A percentile compares a stretch with the other conserved stretches of the same genome.
phyloP scores from a whole-genome alignment of 208 protist species.

The Trypanosoma conorhini region DNA sequence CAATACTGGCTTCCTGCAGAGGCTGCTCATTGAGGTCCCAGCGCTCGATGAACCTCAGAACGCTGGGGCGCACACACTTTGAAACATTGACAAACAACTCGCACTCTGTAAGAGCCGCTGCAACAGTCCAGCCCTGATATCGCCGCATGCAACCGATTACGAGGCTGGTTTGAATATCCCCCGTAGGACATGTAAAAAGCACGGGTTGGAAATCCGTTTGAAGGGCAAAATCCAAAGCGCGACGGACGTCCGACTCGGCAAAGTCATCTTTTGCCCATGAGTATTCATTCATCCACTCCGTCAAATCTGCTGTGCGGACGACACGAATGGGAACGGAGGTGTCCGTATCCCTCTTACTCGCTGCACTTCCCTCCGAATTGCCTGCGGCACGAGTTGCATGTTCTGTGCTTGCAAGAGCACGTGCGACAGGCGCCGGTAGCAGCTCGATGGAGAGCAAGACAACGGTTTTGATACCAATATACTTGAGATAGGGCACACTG shows the following conservation, averaged over 20 bases:
- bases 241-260: slow-evolving; percentile 60
- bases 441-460: slow-evolving; percentile 83
- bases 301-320: slow-evolving; percentile 56
- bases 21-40: slow-evolving; percentile 65
- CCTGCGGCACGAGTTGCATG: neutral
- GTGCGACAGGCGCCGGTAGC: slow-evolving; percentile 53
- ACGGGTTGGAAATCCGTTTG: slow-evolving; percentile 86
- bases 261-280: slow-evolving; percentile 67
- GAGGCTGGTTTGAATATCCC: slow-evolving; percentile 86
- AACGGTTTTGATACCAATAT: slow-evolving; percentile 79
- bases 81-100: slow-evolving; percentile 69
- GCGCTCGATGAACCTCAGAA: slow-evolving; percentile 66
- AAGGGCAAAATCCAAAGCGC: slow-evolving; percentile 80
- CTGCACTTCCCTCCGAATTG: neutral
- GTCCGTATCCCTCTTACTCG: neutral
- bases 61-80: slow-evolving; percentile 39
- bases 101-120: slow-evolving; percentile 78
- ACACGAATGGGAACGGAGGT: slow-evolving; percentile 38
- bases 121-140: slow-evolving; percentile 80
- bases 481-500: slow-evolving; percentile 68
- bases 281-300: slow-evolving; percentile 62
- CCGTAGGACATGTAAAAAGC: slow-evolving; percentile 84
- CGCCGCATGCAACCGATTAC: slow-evolving; percentile 88
- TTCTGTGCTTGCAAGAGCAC: slow-evolving; percentile 27
- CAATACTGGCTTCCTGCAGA: slow-evolving; percentile 48